phyloP scores from a whole-genome alignment of 2,329 filamentous ascomycete genomes.

The Ophiocordyceps camponoti-floridani region DNA sequence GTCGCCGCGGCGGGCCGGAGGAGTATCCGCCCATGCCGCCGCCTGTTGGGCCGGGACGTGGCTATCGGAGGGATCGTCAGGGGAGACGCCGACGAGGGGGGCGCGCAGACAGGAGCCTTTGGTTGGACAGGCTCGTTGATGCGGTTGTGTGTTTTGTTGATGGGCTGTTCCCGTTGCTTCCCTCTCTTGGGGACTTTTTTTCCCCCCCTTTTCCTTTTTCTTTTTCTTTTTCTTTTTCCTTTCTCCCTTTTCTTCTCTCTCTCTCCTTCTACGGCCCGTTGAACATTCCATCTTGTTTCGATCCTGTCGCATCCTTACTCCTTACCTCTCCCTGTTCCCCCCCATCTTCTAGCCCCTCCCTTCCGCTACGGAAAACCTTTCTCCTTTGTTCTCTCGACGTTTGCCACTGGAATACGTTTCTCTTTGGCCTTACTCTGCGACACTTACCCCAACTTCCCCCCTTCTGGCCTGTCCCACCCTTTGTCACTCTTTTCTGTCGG shows the following conservation, averaged over 20 bases:
- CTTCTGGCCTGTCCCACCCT: no score
- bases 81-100: background rate
- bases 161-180: background rate
- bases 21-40: conserved; percentile 8
- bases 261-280: background rate
- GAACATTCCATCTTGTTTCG: no score
- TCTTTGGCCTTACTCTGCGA: background rate
- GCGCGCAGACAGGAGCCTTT: background rate
- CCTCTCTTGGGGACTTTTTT: background rate
- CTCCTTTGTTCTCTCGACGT: background rate
- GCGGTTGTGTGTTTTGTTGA: background rate
- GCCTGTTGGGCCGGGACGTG: conserved; percentile 12
- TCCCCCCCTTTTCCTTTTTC: background rate
- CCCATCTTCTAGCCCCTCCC: background rate
- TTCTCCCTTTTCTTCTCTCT: background rate
- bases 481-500: no score
- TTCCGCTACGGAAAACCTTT: no score
- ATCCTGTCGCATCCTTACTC: background rate
- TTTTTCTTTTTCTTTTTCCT: background rate
- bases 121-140: background rate
- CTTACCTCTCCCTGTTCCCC: background rate
- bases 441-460: no score
- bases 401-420: background rate
- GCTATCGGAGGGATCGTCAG: background rate
- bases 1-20: conserved; percentile 1